Conservation (phyloP, 768 basidiomycete genomes). For the Termitomyces sp. region DNA sequence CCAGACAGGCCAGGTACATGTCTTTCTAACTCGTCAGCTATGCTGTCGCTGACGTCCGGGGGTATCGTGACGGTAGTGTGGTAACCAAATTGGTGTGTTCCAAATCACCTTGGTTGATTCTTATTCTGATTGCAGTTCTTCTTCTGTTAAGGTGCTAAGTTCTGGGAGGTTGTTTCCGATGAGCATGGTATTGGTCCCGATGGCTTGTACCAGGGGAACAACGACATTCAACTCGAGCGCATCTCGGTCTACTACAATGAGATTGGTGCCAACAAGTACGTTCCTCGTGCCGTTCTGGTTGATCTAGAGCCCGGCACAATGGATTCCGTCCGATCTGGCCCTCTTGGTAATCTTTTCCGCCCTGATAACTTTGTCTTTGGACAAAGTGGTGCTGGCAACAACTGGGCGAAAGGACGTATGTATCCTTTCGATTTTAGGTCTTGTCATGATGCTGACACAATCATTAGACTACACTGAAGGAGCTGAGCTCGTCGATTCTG, state of each 20-base stretch:
- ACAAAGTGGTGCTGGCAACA: conserved; percentile 98
- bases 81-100: conserved; percentile 95
- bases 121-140: conserved; percentile 17
- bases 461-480: conserved; percentile 83
- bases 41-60: conserved; percentile 21
- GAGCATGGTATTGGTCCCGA: conserved; percentile 96
- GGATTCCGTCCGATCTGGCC: conserved; percentile 89
- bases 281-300: conserved; percentile 95
- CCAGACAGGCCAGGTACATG: conserved; percentile 92
- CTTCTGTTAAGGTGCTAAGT: conserved; percentile 69
- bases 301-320: conserved; percentile 98
- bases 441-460: background rate
- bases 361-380: conserved; percentile 99
- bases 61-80: conserved; percentile 58
- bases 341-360: conserved; percentile 89
- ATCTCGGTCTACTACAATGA: conserved; percentile 99
- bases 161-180: conserved; percentile 98
- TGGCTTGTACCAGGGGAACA: conserved; percentile 90
- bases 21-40: background rate
- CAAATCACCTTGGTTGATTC: conserved; percentile 17
- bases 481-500: conserved; percentile 97
- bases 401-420: conserved; percentile 99
- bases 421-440: conserved; percentile 20
- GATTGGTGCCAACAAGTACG: conserved; percentile 93
- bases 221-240: conserved; percentile 94